phyloP scores from a whole-genome alignment of 139 green algal genomes.

The Chlorella sp. region DNA sequence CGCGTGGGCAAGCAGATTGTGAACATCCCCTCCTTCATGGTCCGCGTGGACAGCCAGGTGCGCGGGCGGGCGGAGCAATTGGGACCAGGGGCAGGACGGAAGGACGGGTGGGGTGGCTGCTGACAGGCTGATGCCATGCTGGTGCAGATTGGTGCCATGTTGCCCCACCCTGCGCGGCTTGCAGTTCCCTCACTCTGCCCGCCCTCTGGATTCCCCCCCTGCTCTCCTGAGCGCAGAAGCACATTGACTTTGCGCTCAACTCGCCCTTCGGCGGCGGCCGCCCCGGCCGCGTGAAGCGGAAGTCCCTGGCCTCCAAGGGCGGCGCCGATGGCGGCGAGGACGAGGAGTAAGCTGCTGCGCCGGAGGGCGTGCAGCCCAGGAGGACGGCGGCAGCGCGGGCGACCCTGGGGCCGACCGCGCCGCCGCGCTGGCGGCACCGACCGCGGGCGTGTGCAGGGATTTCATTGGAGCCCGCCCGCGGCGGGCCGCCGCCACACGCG shows the following conservation, averaged over 20 bases:
- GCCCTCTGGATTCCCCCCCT: background rate
- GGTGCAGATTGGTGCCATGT: too few species aligned
- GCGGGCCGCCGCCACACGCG: too few species aligned
- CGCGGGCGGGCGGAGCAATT: background rate
- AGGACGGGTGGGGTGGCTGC: too few species aligned
- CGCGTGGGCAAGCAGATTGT: conserved; percentile 99
- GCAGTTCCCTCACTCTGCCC: background rate
- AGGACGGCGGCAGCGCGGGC: too few species aligned
- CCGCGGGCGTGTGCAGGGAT: too few species aligned
- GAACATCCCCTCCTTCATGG: conserved; percentile 98
- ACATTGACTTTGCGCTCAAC: conserved; percentile 99
- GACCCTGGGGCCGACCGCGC: too few species aligned
- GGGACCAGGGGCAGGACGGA: too few species aligned
- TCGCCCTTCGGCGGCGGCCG: conserved; percentile 97
- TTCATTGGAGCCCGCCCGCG: too few species aligned
- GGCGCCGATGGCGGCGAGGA: conserved; percentile 48
- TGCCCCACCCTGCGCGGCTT: background rate
- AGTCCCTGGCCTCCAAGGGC: conserved; percentile 52
- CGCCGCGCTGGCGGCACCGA: too few species aligned
- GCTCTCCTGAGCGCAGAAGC: conserved; percentile 86
- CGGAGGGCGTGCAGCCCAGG: background rate
- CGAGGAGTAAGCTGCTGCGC: conserved; percentile 49
- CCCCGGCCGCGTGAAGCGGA: conserved; percentile 95
- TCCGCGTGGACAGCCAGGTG: conserved; percentile 90
- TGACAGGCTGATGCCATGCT: too few species aligned